Evolutionary conservation across 352 stramenopile genomes (phyloP), one percentile per base, ranked within the genome.

Genomic region (Phytophthora vignae): DNA sequence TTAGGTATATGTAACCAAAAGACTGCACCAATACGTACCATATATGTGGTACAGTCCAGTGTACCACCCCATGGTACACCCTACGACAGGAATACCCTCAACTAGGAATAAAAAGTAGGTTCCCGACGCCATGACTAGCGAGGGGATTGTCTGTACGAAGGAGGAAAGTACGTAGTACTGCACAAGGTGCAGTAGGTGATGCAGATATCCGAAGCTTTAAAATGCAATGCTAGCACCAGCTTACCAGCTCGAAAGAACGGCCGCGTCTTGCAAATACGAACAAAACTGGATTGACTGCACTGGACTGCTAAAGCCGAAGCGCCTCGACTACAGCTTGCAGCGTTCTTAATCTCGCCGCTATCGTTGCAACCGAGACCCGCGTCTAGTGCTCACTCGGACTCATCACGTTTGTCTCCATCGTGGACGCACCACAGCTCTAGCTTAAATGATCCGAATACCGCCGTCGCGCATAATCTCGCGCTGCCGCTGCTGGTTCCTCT

Each of bases 401-500:
- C 44, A n/a, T 48, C 63, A 68, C 54, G 36, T 67, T 55, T 58
- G 49, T 61, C 55, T 60, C 54, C 50, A 58, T 27, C 14, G 2
- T 33, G 42, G 46, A 49, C 7, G 22, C 11, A 40, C 48, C 36
- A 62, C 48, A 65, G 62, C 36, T 72, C 46, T 73, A 70, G 56
- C 53, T 75, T 81, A 84, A 63, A 81, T 69, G 40, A 76, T 59
- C 25, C 69, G 74, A 57, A 84, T 84, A 55, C 77, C 77, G 48
- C 77, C 77, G 50, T 91, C 88, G 54, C 88, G 83, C 81, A 94
- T 90, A 60, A 94, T 94, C 62, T 92, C 81, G 54, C 82, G 84
- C 76, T 94, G 87, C 40, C 84, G 81, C 60, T 77, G 70, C 79
- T 94, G 84, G 75, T 94, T 94, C 76, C 82, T 94, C 64, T 82